Percentiles rank a stretch among this genome's conserved stretches.
Conservation (phyloP, 2,329 filamentous ascomycete genomes). For the Periconia sp. region DNA sequence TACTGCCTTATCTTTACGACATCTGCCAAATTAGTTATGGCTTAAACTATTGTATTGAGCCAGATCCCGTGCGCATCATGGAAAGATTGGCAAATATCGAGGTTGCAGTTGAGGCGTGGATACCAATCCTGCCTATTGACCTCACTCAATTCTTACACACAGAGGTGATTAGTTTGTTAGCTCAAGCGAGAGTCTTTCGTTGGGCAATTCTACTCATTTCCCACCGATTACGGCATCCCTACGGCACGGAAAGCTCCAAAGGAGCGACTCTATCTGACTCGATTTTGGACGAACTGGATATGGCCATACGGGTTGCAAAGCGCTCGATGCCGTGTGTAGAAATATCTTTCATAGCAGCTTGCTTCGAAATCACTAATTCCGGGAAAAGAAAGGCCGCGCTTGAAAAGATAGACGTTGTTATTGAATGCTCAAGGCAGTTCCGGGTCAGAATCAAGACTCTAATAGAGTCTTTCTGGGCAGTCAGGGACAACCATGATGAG, state of each 20-base stretch:
- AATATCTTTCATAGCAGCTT: not conserved
- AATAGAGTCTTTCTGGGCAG: not conserved
- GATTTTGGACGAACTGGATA: not conserved
- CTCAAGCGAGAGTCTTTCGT: not conserved
- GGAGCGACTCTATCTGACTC: not conserved
- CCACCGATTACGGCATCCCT: not conserved
- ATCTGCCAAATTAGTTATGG: not conserved
- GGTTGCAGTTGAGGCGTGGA: not conserved
- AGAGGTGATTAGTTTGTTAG: not conserved
- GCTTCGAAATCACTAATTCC: not conserved
- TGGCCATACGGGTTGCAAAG: not conserved
- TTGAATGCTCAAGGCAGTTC: not conserved
- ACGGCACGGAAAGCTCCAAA: not conserved
- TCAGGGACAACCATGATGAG: not conserved
- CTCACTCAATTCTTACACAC: not conserved
- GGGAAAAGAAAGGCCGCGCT: not conserved
- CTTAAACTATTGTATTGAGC: not conserved
- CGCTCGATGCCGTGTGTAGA: not conserved
- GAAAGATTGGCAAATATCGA: not conserved
- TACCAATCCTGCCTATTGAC: not conserved
- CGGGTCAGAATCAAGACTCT: not conserved
- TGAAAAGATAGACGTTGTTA: not conserved
- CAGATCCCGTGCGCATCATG: not conserved
- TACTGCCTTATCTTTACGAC: not conserved
- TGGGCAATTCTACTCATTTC: not conserved